phyloP scores from a whole-genome alignment of 2,329 filamentous ascomycete species.

The Botrytis hyacinthi region DNA sequence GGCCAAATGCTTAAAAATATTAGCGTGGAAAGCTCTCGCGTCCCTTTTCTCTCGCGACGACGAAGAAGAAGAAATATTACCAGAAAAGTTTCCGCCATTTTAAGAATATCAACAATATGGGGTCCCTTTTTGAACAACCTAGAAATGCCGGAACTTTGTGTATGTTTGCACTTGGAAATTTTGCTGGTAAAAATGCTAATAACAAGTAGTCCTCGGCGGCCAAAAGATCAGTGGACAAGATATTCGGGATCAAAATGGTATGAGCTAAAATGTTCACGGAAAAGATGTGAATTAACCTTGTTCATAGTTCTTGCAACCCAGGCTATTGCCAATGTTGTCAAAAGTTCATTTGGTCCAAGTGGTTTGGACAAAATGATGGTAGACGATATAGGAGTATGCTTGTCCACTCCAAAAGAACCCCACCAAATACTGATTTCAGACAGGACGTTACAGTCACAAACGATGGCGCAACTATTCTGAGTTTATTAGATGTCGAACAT shows the following conservation, averaged over 20 bases:
- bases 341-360: constrained; percentile 95
- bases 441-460: constrained; percentile 98
- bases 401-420: constrained; percentile 16
- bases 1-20: constrained; percentile 21
- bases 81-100: constrained; percentile 1
- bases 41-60: constrained; percentile 22
- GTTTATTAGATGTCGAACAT: constrained; percentile 93
- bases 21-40: constrained; percentile 23
- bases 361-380: constrained; percentile 99
- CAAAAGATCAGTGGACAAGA: constrained; percentile 96
- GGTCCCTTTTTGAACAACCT: constrained; percentile 93
- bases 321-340: constrained; percentile 97
- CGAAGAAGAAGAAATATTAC: constrained; percentile 17
- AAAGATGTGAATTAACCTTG: constrained; percentile 24
- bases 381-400: constrained; percentile 88
- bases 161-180: constrained; percentile 41
- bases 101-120: constrained; percentile 61
- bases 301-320: constrained; percentile 82
- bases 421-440: constrained; percentile 28
- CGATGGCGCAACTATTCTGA: constrained; percentile 95
- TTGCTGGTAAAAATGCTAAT: constrained; percentile 28
- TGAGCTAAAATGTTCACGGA: constrained; percentile 35
- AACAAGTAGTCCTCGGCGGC: constrained; percentile 74
- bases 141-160: constrained; percentile 89
- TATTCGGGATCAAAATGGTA: constrained; percentile 95